Conservation (phyloP, 1,139 yeast species). For the Eremothecium gossypii region DNA sequence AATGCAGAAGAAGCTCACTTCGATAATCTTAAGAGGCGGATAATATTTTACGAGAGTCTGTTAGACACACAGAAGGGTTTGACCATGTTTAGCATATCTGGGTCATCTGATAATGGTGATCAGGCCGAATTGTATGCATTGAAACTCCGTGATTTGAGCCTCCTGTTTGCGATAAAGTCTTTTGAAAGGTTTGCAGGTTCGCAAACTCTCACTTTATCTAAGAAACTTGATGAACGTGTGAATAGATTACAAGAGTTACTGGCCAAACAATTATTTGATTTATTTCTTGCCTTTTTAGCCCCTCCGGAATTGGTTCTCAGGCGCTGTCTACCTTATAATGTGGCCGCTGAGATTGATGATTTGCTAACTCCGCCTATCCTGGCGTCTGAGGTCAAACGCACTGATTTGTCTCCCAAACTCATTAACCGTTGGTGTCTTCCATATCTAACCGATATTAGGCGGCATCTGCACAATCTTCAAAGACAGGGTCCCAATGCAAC, state of each 20-base stretch:
- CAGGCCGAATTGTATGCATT: constrained; percentile 22
- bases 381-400: constrained; percentile 7
- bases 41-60: constrained; percentile 21
- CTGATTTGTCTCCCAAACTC: constrained; percentile 30
- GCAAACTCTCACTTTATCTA: constrained; percentile 7
- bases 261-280: constrained; percentile 19
- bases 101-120: constrained; percentile 9
- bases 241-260: constrained; percentile 17
- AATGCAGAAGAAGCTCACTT: constrained; percentile 15
- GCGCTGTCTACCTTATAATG: constrained; percentile 34
- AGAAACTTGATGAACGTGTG: constrained; percentile 5
- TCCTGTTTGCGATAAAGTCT: constrained; percentile 22
- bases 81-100: constrained; percentile 16
- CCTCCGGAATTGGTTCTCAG: constrained; percentile 44
- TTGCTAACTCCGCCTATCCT: constrained; percentile 17
- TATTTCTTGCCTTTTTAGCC: constrained; percentile 47
- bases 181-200: constrained; percentile 16
- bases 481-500: constrained; percentile 11
- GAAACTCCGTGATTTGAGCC: constrained; percentile 26
- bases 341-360: constrained; percentile 22
- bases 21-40: constrained; percentile 20
- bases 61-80: constrained; percentile 13
- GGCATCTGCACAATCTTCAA: constrained; percentile 33
- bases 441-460: constrained; percentile 43
- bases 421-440: constrained; percentile 42